Evolutionary conservation across 1,284 basidiomycete genomes (phyloP), one percentile per base, ranked within the genome.

Genomic region (Apiotrichum domesticum): DNA sequence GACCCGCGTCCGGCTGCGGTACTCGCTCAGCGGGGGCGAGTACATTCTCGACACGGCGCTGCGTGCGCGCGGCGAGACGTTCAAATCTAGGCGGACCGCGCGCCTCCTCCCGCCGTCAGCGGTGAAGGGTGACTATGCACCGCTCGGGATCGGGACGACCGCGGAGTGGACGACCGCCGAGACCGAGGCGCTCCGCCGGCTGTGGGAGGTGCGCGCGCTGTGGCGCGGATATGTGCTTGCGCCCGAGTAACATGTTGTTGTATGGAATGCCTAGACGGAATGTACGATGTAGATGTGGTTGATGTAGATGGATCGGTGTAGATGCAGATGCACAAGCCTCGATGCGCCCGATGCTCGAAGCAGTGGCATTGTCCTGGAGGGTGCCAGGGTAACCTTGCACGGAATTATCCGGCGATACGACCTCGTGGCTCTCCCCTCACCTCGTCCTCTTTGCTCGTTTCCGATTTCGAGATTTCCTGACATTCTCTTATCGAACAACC

Each of bases 161-260:
- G 21, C 34, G 33, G 51, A 45, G 15, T 72, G 70, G 70, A 39
- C 9, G 6, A 50, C 51, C 4, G 59, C 44, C n/a, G 68, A 72
- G 58, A 39, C 39, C 32, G 70, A 69, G 40, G 68, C 51, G 0
- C 13, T 69, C 32, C 53, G 57, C 32, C 58, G 68, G 15, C 46
- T 70, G 15, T 63, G 58, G 61, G 33, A 14, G 0, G 46, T 64
- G 13, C 57, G 59, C 14, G 37, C 39, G 1, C 65, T 69, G 44
- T 71, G 70, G 70, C 35, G 33, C 3, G 53, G 59, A 35, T 70
- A 56, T 21, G 41, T 56, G 32, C 33, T 34, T 1, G 42, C 21
- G 21, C 21, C 21, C 21, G 21, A 21, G 21, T 21, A 21, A 21
- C 21, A 21, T 21, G 21, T 21, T 21, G 21, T 21, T 21, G 21